A percentile compares a stretch with the other conserved stretches of the same genome.
Conservation (phyloP, 495 filamentous ascomycete genomes). For the Penicillium ochrochloron region DNA sequence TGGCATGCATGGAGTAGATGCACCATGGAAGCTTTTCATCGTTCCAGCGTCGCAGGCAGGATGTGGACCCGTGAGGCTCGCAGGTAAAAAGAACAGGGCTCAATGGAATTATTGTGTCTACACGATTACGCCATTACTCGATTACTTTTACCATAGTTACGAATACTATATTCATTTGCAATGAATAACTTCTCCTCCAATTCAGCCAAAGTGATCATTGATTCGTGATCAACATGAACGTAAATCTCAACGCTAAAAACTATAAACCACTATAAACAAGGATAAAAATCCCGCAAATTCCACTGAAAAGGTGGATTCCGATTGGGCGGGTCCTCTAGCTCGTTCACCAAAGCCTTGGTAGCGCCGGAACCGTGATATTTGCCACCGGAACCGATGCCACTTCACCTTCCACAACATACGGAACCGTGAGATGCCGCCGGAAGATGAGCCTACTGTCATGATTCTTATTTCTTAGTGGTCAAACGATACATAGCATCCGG, state of each 20-base stretch:
- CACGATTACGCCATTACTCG: background rate
- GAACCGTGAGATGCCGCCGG: background rate
- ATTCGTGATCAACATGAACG: background rate
- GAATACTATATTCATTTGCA: no score
- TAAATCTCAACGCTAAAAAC: background rate
- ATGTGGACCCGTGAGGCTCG: background rate
- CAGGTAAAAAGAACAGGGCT: background rate
- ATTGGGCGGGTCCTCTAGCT: background rate
- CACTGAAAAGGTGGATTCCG: background rate
- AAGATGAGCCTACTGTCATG: background rate
- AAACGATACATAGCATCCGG: background rate
- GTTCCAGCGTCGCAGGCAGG: background rate
- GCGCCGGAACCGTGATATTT: background rate
- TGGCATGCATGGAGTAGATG: no score
- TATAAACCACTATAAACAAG: background rate
- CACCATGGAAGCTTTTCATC: background rate
- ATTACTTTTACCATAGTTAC: no score
- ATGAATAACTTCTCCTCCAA: background rate
- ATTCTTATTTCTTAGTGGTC: background rate
- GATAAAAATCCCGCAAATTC: background rate
- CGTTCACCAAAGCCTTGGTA: background rate
- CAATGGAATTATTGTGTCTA: background rate
- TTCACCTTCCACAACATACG: background rate
- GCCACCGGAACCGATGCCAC: background rate
- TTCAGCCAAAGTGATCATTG: background rate